Evolutionary conservation across 495 filamentous ascomycete species (phyloP), one percentile per base, ranked within the genome.

Genomic region (Achaetomiella virescens): DNA sequence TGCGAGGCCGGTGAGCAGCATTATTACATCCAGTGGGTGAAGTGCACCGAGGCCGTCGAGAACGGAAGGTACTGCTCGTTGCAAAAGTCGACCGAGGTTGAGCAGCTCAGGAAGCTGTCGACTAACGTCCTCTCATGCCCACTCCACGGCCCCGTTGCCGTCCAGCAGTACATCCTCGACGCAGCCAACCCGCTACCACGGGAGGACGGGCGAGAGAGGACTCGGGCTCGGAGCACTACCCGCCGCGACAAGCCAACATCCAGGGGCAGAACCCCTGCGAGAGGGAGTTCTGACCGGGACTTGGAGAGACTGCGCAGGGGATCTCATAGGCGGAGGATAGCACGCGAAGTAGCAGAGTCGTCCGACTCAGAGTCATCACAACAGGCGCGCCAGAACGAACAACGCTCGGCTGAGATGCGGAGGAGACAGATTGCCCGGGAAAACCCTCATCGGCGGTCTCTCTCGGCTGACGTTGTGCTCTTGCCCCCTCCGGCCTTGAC

Each of bases 1-100:
- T 68, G 66, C 55, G 20, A 21, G 7, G 52, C 52, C 12, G 57
- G 55, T 11, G 22, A 64, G 47, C 63, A 66, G 48, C 66, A 68
- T 52, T 68, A 53, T 54, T 68, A 60, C 47, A 58, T 68, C 52
- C 66, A 68, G 25, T 68, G 66, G 66, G 60, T 68, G 27, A 68
- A 68, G 55, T 68, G 66, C 63, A 52, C 48, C 46, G 60, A 51
- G 12, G 66, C 66, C 25, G 21, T 55, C 29, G 60, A 59, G 47
- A 57, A 53, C 22, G 54, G 57, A 38, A 55, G 52, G 35, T 64
- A 64, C 38, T 68, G 66, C 40, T 58, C 63, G 1, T 4, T 64
- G 4, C 54, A 64, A 2, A 31, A 56, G 27, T 68, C 66, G 0
- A 45, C 48, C 27, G 48, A 61, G 48, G 51, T 54, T 6, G 59